phyloP scores from a whole-genome alignment of 225 moss, liverwort and hornwort genomes.

The Rhytidiadelphus loreus region DNA sequence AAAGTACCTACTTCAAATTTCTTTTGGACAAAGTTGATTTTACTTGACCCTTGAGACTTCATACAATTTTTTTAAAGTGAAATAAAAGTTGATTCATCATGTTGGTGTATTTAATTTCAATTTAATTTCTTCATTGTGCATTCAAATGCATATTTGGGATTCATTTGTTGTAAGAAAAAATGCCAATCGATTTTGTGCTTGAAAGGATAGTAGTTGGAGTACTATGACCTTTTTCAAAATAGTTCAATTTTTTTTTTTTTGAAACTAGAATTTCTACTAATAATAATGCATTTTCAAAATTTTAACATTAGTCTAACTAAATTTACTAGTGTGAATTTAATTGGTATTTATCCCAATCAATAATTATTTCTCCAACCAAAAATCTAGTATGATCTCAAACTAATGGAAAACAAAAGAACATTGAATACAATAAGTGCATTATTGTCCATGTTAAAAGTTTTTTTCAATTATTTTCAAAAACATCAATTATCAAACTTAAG shows the following conservation, averaged over 20 bases:
- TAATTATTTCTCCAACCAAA: background rate
- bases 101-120: background rate
- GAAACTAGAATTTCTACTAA: background rate
- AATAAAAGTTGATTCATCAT: background rate
- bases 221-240: background rate
- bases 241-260: too few relatives aligned
- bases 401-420: background rate
- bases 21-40: background rate
- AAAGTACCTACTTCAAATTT: background rate
- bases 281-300: background rate
- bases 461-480: background rate
- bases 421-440: background rate
- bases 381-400: background rate
- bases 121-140: background rate
- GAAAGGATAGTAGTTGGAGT: accelerated
- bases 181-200: background rate
- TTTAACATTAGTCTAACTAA: background rate
- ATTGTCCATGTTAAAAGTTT: background rate
- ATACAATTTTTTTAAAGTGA: background rate
- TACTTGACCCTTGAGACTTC: background rate
- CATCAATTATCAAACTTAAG: too few relatives aligned
- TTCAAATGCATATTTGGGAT: background rate
- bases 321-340: background rate
- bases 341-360: background rate
- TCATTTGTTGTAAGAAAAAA: background rate